Percentiles rank a stretch among this genome's conserved stretches.
These are phyloP conservation scores for Mycena indigotica DNA, from an alignment of 768 basidiomycete genomes.

Conservation along the genomic window DNA sequence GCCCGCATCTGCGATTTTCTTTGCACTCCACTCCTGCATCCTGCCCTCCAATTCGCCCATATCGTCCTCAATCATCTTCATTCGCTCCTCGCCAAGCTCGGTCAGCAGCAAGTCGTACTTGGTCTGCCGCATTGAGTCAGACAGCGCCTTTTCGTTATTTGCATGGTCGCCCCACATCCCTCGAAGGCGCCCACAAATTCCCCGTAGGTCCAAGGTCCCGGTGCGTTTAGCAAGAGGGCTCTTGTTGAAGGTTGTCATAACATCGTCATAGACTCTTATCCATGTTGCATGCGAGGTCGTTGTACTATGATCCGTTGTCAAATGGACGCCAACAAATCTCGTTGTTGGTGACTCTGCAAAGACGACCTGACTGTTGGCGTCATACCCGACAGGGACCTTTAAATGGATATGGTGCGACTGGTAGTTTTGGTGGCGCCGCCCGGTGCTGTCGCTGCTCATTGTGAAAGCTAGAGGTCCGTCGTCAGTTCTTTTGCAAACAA, in stretches of 20 bases:
- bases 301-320: neutral
- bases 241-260: neutral
- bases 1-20: slow-evolving; percentile 9
- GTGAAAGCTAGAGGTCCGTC: neutral
- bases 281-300: neutral
- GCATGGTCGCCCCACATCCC: slow-evolving; percentile 12
- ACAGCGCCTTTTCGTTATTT: slow-evolving; percentile 1
- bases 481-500: neutral
- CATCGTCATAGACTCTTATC: neutral
- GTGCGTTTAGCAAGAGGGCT: neutral
- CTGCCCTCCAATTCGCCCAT: neutral
- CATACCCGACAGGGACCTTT: too few species aligned
- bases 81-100: slow-evolving; percentile 7
- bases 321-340: neutral
- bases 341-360: neutral
- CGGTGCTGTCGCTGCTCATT: slow-evolving; percentile 3
- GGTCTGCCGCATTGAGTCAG: neutral
- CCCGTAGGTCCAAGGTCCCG: neutral
- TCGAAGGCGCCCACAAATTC: neutral
- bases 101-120: neutral
- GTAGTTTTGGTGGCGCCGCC: slow-evolving; percentile 1
- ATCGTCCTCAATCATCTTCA: neutral
- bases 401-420: slow-evolving; percentile 1
- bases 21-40: neutral
- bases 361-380: neutral